Percentiles rank a stretch among this genome's conserved stretches.
These are phyloP conservation scores for Helianthus annuus DNA, from an alignment of 129 eudicot genomes.

Conservation along the genomic window DNA sequence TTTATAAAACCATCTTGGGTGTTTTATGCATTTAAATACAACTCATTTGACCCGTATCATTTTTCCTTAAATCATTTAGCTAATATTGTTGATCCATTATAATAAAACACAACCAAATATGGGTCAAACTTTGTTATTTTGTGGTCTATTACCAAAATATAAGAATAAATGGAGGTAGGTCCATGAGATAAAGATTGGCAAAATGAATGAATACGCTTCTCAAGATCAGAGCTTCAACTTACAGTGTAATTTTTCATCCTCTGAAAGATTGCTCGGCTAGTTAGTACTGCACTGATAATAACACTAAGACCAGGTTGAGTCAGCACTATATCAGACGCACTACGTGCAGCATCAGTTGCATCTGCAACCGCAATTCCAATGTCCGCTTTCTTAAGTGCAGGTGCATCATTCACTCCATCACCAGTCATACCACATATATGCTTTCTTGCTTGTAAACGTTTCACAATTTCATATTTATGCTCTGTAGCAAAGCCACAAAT, in stretches of 20 bases:
- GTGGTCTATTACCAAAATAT: background rate
- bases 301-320: constrained; percentile 88
- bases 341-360: constrained; percentile 90
- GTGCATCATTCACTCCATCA: constrained; percentile 88
- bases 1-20: background rate
- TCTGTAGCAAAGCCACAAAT: constrained; percentile 39
- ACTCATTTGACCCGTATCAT: background rate
- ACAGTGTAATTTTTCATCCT: constrained; percentile 92
- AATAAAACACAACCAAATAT: background rate
- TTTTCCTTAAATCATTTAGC: background rate
- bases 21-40: background rate
- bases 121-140: background rate
- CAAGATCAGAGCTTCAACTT: constrained; percentile 28
- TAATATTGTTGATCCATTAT: background rate
- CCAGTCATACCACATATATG: constrained; percentile 93
- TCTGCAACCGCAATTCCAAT: constrained; percentile 94
- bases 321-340: constrained; percentile 85
- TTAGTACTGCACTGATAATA: constrained; percentile 76
- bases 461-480: constrained; percentile 82
- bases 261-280: constrained; percentile 84
- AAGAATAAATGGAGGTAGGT: too few relatives aligned
- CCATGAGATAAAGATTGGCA: background rate
- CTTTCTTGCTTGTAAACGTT: constrained; percentile 77
- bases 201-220: constrained; percentile 13
- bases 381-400: constrained; percentile 87